These are phyloP conservation scores for Rhodotorula mucilaginosa DNA, from an alignment of 1,284 basidiomycete genomes.

Conservation along the genomic window DNA sequence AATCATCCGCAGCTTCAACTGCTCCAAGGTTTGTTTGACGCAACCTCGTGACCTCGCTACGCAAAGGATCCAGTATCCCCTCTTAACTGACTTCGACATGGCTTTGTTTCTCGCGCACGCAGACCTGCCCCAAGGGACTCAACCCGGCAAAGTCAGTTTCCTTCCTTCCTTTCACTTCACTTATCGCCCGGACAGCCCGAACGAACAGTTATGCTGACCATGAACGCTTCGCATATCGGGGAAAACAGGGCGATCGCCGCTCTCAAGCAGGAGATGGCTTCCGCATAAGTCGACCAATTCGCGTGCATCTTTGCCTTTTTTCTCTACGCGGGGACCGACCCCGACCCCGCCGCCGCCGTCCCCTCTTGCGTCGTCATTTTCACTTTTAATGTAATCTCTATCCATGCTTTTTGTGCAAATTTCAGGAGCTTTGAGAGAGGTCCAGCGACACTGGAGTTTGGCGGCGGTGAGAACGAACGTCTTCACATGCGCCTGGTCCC, in stretches of 20 bases:
- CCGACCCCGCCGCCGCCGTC: too few species aligned
- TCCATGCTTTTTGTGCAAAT: neutral
- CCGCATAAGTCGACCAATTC: neutral
- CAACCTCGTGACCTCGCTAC: too few species aligned
- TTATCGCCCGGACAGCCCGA: neutral
- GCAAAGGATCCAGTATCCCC: conserved; percentile 3
- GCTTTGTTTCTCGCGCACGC: neutral
- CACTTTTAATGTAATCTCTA: neutral
- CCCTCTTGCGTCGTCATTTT: neutral
- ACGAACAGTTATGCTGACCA: neutral
- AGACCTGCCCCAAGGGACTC: conserved; percentile 60
- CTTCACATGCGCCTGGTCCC: too few species aligned
- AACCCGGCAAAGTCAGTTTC: conserved; percentile 52
- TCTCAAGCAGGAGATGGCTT: conserved; percentile 13
- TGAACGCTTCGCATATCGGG: neutral
- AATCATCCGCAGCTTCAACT: conserved; percentile 76
- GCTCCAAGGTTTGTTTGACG: conserved; percentile 12
- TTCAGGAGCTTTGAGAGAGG: too few species aligned
- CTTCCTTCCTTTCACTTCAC: neutral
- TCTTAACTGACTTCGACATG: too few species aligned
- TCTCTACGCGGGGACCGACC: neutral
- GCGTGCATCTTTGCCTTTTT: too few species aligned
- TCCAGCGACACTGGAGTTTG: too few species aligned
- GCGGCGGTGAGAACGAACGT: too few species aligned
- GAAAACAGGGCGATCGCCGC: conserved; percentile 31